Evolutionary conservation across 2,329 filamentous ascomycete species (phyloP).

Genomic region (Fonsecaea pedrosoi): DNA sequence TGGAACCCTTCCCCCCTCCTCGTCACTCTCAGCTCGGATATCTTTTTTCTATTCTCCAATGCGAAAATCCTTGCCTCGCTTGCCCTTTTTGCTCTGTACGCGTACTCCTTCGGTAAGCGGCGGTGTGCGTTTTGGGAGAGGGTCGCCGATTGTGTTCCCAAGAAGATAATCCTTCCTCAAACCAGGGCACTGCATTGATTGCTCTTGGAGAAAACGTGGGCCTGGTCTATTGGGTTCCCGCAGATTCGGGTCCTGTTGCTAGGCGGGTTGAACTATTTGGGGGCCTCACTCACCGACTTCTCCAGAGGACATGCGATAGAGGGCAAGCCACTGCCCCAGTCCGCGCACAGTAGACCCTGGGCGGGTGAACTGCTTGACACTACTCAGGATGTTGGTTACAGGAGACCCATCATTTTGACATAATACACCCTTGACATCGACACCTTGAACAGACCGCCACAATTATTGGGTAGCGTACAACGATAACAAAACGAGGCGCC

Average conservation of each 20-base stretch:
- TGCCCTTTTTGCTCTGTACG: no score
- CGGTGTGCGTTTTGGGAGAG: neutral
- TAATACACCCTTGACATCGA: neutral
- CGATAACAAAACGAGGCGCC: neutral
- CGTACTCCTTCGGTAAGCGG: neutral
- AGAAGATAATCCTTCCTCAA: neutral
- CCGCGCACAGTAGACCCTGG: no score
- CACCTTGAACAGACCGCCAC: neutral
- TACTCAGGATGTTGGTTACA: neutral
- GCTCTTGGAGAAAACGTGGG: constrained; percentile 1
- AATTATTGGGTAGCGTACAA: neutral
- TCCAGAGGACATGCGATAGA: neutral
- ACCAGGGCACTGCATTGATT: neutral
- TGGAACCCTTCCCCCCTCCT: neutral
- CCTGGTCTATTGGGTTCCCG: neutral
- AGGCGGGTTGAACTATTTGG: neutral
- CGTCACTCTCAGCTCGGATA: neutral
- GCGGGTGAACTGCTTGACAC: neutral
- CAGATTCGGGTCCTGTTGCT: neutral
- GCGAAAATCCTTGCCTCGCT: neutral
- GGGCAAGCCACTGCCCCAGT: neutral
- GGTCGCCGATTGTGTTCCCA: neutral
- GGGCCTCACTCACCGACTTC: constrained; percentile 11
- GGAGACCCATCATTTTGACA: constrained; percentile 5
- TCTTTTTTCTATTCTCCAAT: neutral